Evolutionary conservation across 441 rosid species (phyloP).

Genomic region (Dalechampia spathulata): DNA sequence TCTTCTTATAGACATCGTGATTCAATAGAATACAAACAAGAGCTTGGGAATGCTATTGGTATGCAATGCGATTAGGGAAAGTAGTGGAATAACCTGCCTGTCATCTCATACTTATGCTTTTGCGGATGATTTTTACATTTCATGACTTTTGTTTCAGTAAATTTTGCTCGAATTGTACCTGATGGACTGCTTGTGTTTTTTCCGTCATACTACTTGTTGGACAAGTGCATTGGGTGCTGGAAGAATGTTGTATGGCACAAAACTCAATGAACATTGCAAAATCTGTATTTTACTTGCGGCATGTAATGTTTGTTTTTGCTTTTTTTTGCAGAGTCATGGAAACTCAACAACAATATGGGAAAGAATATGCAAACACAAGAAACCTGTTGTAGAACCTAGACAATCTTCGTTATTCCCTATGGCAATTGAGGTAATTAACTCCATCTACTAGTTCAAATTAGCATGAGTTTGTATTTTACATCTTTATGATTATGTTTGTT

Average conservation of each 20-base stretch:
- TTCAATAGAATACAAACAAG: slow-evolving; percentile 85
- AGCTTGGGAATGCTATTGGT: slow-evolving; percentile 98
- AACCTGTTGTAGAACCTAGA: slow-evolving; percentile 93
- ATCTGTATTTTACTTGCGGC: slow-evolving; percentile 12
- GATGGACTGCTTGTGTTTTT: slow-evolving; percentile 95
- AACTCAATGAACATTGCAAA: slow-evolving; percentile 13
- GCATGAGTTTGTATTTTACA: slow-evolving; percentile 11
- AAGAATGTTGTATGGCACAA: slow-evolving; percentile 56
- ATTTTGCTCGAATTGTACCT: slow-evolving; percentile 87
- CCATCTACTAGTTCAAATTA: slow-evolving; percentile 12
- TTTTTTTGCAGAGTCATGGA: slow-evolving; percentile 37
- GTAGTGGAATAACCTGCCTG: background rate
- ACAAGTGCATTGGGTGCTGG: slow-evolving; percentile 83
- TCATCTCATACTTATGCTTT: background rate
- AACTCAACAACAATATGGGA: slow-evolving; percentile 84
- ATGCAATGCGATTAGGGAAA: slow-evolving; percentile 16
- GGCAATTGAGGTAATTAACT: slow-evolving; percentile 60
- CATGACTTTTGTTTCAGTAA: slow-evolving; percentile 44
- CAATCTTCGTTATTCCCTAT: slow-evolving; percentile 70
- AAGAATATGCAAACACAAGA: slow-evolving; percentile 89
- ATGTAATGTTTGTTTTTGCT: slow-evolving; percentile 13
- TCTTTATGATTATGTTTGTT: slow-evolving; percentile 1
- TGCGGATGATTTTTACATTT: slow-evolving; percentile 9
- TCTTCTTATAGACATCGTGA: slow-evolving; percentile 83
- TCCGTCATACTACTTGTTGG: slow-evolving; percentile 92